These are phyloP conservation scores for barrel medic (Medicago truncatula) DNA, from an alignment of 306 rosid genomes.

Conservation along the genomic window DNA sequence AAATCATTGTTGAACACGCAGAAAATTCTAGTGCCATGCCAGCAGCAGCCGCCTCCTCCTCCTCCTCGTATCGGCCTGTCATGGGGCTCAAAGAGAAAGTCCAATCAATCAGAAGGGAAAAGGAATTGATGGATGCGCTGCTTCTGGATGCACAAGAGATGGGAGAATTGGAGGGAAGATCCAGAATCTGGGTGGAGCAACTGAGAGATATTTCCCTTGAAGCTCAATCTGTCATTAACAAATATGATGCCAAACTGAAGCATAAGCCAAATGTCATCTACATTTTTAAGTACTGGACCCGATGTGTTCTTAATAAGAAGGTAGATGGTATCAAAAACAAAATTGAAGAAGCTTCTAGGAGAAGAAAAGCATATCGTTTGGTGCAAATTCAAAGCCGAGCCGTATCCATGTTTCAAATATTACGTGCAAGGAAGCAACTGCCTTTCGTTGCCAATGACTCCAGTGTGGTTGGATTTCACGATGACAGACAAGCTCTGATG, in stretches of 20 bases:
- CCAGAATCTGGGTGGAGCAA: conserved; percentile 27
- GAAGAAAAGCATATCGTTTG: conserved; percentile 12
- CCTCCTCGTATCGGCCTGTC: neutral
- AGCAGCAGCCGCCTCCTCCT: neutral
- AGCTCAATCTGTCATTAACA: neutral
- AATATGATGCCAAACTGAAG: neutral
- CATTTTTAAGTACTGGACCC: neutral
- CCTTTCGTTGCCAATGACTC: neutral
- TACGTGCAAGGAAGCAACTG: neutral
- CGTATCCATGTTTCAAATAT: neutral
- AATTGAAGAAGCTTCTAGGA: conserved; percentile 20
- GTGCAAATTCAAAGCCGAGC: neutral
- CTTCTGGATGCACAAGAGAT: conserved; percentile 9
- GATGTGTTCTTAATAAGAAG: neutral
- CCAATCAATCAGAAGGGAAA: conserved; percentile 19
- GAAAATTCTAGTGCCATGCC: neutral
- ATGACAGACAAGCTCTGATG: conserved; percentile 28
- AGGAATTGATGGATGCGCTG: conserved; percentile 32
- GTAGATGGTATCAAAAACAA: neutral
- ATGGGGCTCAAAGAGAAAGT: conserved; percentile 10
- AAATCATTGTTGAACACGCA: neutral
- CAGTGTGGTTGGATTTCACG: conserved; percentile 35
- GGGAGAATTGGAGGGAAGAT: conserved; percentile 22
- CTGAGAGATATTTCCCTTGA: conserved; percentile 4
- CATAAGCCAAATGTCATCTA: neutral